Evolutionary conservation across 2,329 filamentous ascomycete species (phyloP).

Genomic region (Fusarium praegraminearum): DNA sequence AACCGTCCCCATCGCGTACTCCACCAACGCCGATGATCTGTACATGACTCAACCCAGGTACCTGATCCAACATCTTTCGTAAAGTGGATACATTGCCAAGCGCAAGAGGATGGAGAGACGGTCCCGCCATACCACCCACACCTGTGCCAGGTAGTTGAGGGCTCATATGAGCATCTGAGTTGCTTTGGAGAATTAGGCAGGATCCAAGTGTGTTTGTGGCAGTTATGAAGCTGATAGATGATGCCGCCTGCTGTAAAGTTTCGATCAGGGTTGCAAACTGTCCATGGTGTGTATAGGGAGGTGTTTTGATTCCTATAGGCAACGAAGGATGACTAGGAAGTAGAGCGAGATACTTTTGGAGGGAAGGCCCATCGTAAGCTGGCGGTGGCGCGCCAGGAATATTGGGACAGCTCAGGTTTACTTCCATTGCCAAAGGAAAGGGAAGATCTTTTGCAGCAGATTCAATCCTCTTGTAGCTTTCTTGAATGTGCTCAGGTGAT

Average conservation of each 20-base stretch:
- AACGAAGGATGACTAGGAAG: conserved; percentile 56
- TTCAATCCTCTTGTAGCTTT: conserved; percentile 66
- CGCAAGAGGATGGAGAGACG: conserved; percentile 77
- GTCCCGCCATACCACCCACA: conserved; percentile 78
- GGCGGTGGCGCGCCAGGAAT: conserved; percentile 76
- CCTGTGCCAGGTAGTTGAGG: conserved; percentile 67
- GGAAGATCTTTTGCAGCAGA: conserved; percentile 52
- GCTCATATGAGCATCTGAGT: too few species aligned
- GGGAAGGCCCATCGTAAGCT: conserved; percentile 68
- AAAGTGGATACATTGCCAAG: conserved; percentile 81
- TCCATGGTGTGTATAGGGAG: conserved; percentile 78
- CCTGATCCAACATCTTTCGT: conserved; percentile 67
- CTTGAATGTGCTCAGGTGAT: conserved; percentile 64
- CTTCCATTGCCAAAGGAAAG: conserved; percentile 74
- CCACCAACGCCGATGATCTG: conserved; percentile 79
- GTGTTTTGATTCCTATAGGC: conserved; percentile 75
- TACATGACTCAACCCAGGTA: conserved; percentile 63
- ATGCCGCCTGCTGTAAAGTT: conserved; percentile 58
- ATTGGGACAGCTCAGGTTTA: conserved; percentile 85
- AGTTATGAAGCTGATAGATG: conserved; percentile 73
- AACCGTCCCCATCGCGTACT: conserved; percentile 73
- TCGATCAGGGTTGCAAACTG: conserved; percentile 71
- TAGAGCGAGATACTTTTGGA: conserved; percentile 67
- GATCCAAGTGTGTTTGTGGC: conserved; percentile 79
- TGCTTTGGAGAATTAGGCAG: too few species aligned